These are phyloP conservation scores for Metarhizium sp. DNA, from an alignment of 2,329 filamentous ascomycete genomes.

Conservation along the genomic window DNA sequence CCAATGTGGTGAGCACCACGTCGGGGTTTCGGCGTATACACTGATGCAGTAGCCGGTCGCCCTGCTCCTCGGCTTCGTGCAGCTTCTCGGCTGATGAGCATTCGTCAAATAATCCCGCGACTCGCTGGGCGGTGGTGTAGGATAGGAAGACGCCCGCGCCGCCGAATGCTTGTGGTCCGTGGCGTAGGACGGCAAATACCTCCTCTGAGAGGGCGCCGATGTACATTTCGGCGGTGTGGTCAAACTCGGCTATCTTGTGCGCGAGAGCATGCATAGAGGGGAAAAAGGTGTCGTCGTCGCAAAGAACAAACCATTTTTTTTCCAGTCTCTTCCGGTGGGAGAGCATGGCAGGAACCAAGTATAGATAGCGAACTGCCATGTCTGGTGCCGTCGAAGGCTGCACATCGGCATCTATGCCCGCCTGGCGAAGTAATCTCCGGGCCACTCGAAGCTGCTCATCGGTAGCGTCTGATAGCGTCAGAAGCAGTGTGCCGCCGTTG, in stretches of 20 bases:
- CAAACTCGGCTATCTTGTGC: slow-evolving; percentile 39
- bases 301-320: slow-evolving; percentile 51
- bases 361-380: slow-evolving; percentile 50
- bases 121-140: slow-evolving; percentile 33
- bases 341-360: slow-evolving; percentile 43
- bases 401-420: slow-evolving; percentile 47
- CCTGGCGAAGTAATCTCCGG: slow-evolving; percentile 29
- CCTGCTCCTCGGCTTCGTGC: background rate
- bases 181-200: slow-evolving; percentile 45
- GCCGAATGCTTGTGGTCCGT: slow-evolving; percentile 53
- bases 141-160: slow-evolving; percentile 55
- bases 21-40: slow-evolving; percentile 54
- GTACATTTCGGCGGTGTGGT: slow-evolving; percentile 43
- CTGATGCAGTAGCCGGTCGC: slow-evolving; percentile 5
- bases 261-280: slow-evolving; percentile 45
- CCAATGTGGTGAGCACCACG: slow-evolving; percentile 42
- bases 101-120: slow-evolving; percentile 31
- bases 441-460: slow-evolving; percentile 38
- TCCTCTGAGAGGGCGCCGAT: slow-evolving; percentile 53
- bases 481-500: slow-evolving; percentile 45
- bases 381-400: slow-evolving; percentile 30
- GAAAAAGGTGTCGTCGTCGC: slow-evolving; percentile 58
- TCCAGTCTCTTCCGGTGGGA: slow-evolving; percentile 34
- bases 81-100: slow-evolving; percentile 29
- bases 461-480: slow-evolving; percentile 42